phyloP scores from a whole-genome alignment of 139 green algal genomes.

The Eudorina sp. region DNA sequence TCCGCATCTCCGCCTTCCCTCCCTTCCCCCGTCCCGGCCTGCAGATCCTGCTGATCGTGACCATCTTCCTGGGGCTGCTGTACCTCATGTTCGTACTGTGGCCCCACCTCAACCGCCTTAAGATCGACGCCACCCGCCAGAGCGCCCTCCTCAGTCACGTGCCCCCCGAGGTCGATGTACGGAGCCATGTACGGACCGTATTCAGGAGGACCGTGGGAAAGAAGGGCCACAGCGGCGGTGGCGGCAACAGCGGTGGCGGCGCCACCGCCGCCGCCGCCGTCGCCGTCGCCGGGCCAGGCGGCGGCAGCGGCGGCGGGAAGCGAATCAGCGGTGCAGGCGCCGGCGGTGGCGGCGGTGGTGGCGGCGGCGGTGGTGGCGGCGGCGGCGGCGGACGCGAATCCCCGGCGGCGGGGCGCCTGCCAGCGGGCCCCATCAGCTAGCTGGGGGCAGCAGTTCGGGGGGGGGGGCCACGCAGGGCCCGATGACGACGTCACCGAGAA shows the following conservation, averaged over 20 bases:
- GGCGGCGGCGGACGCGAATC: too few relatives aligned
- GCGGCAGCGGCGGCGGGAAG: too few relatives aligned
- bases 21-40: background rate
- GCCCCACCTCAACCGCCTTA: slow-evolving; percentile 14
- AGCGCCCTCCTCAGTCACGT: slow-evolving; percentile 34
- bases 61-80: background rate
- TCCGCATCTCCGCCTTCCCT: background rate
- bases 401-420: too few relatives aligned
- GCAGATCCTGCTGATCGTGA: slow-evolving; percentile 44
- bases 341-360: too few relatives aligned
- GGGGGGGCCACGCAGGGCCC: too few relatives aligned
- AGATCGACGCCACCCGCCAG: background rate
- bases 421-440: too few relatives aligned
- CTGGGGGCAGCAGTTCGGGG: too few relatives aligned
- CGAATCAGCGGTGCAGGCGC: too few relatives aligned
- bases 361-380: too few relatives aligned
- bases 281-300: too few relatives aligned
- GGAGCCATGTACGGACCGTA: slow-evolving; percentile 17
- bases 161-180: slow-evolving; percentile 33
- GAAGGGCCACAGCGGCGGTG: background rate
- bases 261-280: too few relatives aligned
- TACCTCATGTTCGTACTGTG: slow-evolving; percentile 30
- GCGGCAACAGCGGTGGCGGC: background rate
- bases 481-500: too few relatives aligned
- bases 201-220: background rate